A percentile compares a stretch with the other conserved stretches of the same genome.
phyloP scores from a whole-genome alignment of 805 yeast species.

The Monosporozyma unispora region DNA sequence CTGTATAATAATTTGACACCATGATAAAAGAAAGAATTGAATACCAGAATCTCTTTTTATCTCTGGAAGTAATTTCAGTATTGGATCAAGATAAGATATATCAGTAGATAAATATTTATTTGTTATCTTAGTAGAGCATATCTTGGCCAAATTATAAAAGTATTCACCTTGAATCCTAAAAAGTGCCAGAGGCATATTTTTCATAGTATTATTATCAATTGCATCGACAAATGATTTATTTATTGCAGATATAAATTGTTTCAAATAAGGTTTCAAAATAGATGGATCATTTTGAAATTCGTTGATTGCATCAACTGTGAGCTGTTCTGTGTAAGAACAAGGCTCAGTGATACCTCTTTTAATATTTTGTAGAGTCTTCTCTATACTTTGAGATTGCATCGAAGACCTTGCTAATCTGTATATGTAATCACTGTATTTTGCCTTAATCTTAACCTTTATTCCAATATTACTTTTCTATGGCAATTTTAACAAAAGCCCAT shows the following conservation, averaged over 20 bases:
- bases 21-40: constrained; percentile 45
- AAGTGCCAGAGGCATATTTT: neutral
- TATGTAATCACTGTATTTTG: no score
- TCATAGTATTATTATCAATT: neutral
- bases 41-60: no score
- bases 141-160: constrained; percentile 56
- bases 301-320: constrained; percentile 12
- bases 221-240: neutral
- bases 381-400: neutral
- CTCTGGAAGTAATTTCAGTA: no score
- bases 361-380: neutral
- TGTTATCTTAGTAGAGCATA: constrained; percentile 56
- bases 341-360: neutral
- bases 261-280: constrained; percentile 7
- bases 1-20: constrained; percentile 64
- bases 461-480: no score
- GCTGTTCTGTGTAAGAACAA: neutral
- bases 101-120: constrained; percentile 54
- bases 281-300: constrained; percentile 24
- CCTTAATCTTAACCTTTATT: no score
- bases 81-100: constrained; percentile 37
- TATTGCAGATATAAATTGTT: constrained; percentile 1
- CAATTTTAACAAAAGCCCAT: no score
- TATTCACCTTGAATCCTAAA: no score
- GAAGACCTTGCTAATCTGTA: no score